A percentile compares a stretch with the other conserved stretches of the same genome.
Evolutionary conservation across 352 stramenopile genomes (phyloP).

Genomic region (Pythium sukuiense): DNA sequence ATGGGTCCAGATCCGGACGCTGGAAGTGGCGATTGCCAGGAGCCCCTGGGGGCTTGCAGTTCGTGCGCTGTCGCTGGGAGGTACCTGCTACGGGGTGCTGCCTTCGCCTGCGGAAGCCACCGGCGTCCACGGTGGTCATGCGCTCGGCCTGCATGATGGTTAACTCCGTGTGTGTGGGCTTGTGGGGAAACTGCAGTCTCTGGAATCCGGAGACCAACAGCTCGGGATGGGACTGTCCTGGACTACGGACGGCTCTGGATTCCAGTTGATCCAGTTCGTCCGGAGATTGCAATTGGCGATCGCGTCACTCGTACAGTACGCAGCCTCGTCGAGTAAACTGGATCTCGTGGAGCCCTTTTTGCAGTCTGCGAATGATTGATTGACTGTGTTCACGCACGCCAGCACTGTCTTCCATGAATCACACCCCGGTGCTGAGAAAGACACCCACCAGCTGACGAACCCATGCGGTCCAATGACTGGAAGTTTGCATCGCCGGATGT

Average conservation of each 20-base stretch:
- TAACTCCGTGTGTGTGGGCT: not conserved
- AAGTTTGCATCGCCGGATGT: not conserved
- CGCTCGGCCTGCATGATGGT: slow-evolving; percentile 28
- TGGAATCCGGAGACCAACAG: not conserved
- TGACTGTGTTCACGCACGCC: not conserved
- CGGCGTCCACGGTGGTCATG: slow-evolving; percentile 20
- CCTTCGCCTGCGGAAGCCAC: slow-evolving; percentile 10
- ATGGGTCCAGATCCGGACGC: not conserved
- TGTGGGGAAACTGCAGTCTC: not conserved
- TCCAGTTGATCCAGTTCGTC: not conserved
- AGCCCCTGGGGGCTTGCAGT: slow-evolving; percentile 1
- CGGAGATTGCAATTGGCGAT: not conserved
- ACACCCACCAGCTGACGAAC: not conserved
- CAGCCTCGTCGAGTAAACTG: not conserved
- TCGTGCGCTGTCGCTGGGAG: not conserved
- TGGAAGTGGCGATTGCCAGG: slow-evolving; percentile 1
- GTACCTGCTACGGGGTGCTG: slow-evolving; percentile 1
- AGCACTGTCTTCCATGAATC: not conserved
- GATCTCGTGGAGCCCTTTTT: not conserved
- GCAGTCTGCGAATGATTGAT: not conserved
- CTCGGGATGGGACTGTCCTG: no score
- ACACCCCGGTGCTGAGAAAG: not conserved
- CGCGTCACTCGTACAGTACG: not conserved
- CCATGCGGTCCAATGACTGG: not conserved
- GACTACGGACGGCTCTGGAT: not conserved